Base-by-base conservation (phyloP, 1,284 basidiomycete species). In the Ceratobasidium theobromae region DNA sequence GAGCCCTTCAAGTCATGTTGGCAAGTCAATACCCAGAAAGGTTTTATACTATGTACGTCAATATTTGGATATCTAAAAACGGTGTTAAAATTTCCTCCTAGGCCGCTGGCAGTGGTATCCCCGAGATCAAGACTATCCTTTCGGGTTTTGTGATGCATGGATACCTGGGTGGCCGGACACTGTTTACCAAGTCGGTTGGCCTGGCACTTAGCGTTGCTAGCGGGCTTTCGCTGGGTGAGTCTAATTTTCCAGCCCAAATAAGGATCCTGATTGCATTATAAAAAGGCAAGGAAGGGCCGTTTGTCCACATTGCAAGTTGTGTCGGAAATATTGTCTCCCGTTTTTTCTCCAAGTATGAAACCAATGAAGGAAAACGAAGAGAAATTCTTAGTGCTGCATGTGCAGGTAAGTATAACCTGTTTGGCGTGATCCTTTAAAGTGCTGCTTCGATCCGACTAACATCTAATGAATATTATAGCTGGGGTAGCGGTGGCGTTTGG, bases 131-230 rank as follows among this genome's bases (percentile, higher is more conserved):
- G 78, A 95, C 94, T 0, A 97, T 98, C 67, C 81, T 99, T 40
- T 95, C 93, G 67, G 90, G 93, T n/a, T 98, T 98, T 72, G 95
- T 98, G 18, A 98, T 99, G 69, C 94, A 97, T 73, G 96, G 96
- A 21, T 99, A 97, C 75, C 87, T 99, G 41, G 96, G 96, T 30
- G 87, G 83, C 45, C 88, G 93, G 70, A 94, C 91, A 0, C 77
- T 98, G 54, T 88, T 94, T 73, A 93, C 91, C n/a, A 99, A 99
- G 76, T 83, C 88, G 12, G 81, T 96, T 38, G 96, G 95, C 3
- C 77, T 99, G 65, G 87, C 95, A 0, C 80, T 99, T 3, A 91
- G 92, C 3, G 95, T 97, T 21, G 95, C 91, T 2, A 95, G 92
- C 1, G 95, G 95, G 0, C 79, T 98, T 30, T 88, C 90, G 2